A percentile compares a stretch with the other conserved stretches of the same genome.
phyloP scores from a whole-genome alignment of 176 grass and related monocot species.

The Phoenix roebelenii region DNA sequence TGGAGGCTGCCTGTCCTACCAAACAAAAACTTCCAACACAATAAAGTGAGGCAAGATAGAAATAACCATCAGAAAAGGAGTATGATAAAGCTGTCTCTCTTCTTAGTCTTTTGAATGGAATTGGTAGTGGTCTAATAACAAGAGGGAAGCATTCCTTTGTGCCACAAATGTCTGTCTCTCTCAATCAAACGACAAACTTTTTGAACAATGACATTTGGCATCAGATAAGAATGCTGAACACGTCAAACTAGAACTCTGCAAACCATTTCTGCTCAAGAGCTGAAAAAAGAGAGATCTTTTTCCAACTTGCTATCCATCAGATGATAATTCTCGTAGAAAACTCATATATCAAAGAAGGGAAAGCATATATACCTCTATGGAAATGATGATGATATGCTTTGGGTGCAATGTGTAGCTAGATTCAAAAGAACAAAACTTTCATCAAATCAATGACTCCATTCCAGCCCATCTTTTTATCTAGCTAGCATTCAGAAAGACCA shows the following conservation, averaged over 20 bases:
- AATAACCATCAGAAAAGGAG: constrained; percentile 4
- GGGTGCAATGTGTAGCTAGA: not conserved
- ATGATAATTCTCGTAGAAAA: too few species aligned
- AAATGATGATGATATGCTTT: not conserved
- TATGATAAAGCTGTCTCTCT: not conserved
- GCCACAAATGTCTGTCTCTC: too few species aligned
- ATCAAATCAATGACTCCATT: constrained; percentile 11
- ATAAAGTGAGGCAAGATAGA: not conserved
- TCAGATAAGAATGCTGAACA: too few species aligned
- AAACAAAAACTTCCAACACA: constrained; percentile 9
- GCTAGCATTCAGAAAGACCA: constrained; percentile 1
- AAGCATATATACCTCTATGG: not conserved
- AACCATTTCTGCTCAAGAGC: too few species aligned
- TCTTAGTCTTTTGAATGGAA: too few species aligned
- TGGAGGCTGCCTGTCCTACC: constrained; percentile 1
- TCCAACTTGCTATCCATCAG: too few species aligned
- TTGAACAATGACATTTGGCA: too few species aligned
- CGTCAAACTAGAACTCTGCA: too few species aligned
- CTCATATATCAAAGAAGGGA: not conserved
- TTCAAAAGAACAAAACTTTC: not conserved
- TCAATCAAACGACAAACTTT: too few species aligned
- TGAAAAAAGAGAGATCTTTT: too few species aligned
- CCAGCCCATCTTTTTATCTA: constrained; percentile 7
- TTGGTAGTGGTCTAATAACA: too few species aligned
- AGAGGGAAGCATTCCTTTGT: too few species aligned